Conservation (phyloP, 2,329 filamentous ascomycete genomes). For the Penicillium digitatum region DNA sequence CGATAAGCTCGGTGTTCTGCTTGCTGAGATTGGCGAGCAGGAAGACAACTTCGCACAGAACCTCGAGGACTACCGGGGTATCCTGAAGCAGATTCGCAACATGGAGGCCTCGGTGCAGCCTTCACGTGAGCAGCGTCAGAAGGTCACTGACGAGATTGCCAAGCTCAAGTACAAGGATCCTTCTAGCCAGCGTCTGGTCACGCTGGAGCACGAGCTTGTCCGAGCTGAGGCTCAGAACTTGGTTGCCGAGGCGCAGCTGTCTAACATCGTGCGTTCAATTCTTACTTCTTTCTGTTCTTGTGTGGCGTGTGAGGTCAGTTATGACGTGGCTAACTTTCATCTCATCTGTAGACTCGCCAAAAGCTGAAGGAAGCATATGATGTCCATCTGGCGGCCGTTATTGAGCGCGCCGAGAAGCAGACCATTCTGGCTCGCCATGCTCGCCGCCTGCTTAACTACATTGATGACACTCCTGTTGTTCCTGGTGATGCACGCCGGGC, state of each 20-base stretch:
- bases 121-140: constrained; percentile 77
- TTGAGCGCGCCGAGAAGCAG: constrained; percentile 96
- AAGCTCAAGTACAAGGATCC: constrained; percentile 91
- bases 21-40: constrained; percentile 90
- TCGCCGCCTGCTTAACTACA: constrained; percentile 73
- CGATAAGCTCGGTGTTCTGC: constrained; percentile 89
- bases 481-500: constrained; percentile 72
- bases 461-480: constrained; percentile 86
- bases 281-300: neutral
- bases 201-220: constrained; percentile 93
- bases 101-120: constrained; percentile 95
- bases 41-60: constrained; percentile 84
- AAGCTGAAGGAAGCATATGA: constrained; percentile 96
- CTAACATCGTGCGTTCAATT: constrained; percentile 69
- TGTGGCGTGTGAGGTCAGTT: neutral
- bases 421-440: constrained; percentile 90
- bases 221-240: constrained; percentile 92
- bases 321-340: constrained; percentile 4
- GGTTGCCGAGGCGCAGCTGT: constrained; percentile 93
- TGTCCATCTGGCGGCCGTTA: constrained; percentile 79
- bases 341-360: constrained; percentile 68
- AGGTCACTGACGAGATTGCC: constrained; percentile 88
- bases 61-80: constrained; percentile 75
- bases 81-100: constrained; percentile 90
- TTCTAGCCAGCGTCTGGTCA: constrained; percentile 72